phyloP scores from a whole-genome alignment of 495 filamentous ascomycete species.

The Daldinia bambusicola region DNA sequence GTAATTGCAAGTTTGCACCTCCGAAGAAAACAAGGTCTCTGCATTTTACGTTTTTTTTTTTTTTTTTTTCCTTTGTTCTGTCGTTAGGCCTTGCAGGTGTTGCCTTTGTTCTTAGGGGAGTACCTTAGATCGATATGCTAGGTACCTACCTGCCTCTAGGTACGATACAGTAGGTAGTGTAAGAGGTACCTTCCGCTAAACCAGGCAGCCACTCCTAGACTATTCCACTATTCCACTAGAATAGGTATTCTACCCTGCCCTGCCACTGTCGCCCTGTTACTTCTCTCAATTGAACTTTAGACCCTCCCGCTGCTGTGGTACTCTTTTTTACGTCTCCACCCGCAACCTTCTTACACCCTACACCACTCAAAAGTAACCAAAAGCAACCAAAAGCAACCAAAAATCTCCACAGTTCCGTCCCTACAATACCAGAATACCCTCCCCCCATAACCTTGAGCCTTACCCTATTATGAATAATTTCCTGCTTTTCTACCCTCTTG shows the following conservation, averaged over 20 bases:
- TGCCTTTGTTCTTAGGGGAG: background rate
- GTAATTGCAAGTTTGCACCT: background rate
- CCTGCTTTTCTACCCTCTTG: conserved; percentile 11
- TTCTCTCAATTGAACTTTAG: conserved; percentile 3
- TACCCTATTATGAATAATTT: conserved; percentile 29
- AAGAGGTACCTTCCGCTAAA: background rate
- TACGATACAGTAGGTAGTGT: background rate
- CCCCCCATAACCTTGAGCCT: conserved; percentile 12
- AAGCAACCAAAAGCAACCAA: background rate
- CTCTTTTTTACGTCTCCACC: conserved; percentile 22
- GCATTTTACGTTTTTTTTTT: background rate
- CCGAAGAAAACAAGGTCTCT: background rate
- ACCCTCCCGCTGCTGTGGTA: conserved; percentile 6
- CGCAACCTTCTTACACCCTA: conserved; percentile 2
- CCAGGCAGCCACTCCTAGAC: background rate
- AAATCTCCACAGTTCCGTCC: conserved; percentile 23
- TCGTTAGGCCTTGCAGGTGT: background rate
- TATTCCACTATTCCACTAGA: background rate
- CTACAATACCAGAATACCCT: conserved; percentile 8
- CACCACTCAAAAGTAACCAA: background rate
- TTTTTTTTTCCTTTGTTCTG: background rate
- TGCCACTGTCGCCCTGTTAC: background rate
- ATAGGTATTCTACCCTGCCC: background rate
- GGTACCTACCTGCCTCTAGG: too few relatives aligned
- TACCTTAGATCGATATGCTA: background rate